Evolutionary conservation across 2,329 filamentous ascomycete species (phyloP).

Genomic region (Dactylellina parvicollis): DNA sequence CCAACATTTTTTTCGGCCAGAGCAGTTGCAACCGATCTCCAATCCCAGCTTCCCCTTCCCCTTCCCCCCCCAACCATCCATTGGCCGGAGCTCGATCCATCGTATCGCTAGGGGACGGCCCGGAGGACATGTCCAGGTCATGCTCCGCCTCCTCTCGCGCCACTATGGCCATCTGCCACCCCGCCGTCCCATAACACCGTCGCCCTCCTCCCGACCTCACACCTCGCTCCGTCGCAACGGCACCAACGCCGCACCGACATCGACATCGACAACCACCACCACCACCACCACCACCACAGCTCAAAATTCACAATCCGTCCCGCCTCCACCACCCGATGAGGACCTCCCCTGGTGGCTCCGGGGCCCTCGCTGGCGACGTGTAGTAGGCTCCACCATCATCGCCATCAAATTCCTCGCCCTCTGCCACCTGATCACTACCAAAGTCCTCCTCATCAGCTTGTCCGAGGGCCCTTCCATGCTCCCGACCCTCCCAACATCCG

Average conservation of each 20-base stretch:
- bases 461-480: slow-evolving; percentile 86
- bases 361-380: slow-evolving; percentile 39
- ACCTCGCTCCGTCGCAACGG: slow-evolving; percentile 26
- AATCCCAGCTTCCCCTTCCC: neutral
- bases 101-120: neutral
- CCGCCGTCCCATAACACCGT: neutral
- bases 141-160: slow-evolving; percentile 41
- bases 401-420: slow-evolving; percentile 65
- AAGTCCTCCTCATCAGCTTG: slow-evolving; percentile 70
- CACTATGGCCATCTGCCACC: slow-evolving; percentile 16
- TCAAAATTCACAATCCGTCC: too few species aligned
- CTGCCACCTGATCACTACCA: slow-evolving; percentile 68
- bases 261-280: slow-evolving; percentile 3
- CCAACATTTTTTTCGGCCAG: neutral
- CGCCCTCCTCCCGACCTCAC: neutral
- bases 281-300: neutral
- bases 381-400: slow-evolving; percentile 30
- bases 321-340: neutral
- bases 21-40: neutral
- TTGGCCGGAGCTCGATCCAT: neutral
- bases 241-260: slow-evolving; percentile 8
- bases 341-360: slow-evolving; percentile 20
- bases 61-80: neutral
- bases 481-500: slow-evolving; percentile 76
- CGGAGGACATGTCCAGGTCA: slow-evolving; percentile 14